Conservation (phyloP, 2,329 filamentous ascomycete species). For the Sporothrix curviconia region DNA sequence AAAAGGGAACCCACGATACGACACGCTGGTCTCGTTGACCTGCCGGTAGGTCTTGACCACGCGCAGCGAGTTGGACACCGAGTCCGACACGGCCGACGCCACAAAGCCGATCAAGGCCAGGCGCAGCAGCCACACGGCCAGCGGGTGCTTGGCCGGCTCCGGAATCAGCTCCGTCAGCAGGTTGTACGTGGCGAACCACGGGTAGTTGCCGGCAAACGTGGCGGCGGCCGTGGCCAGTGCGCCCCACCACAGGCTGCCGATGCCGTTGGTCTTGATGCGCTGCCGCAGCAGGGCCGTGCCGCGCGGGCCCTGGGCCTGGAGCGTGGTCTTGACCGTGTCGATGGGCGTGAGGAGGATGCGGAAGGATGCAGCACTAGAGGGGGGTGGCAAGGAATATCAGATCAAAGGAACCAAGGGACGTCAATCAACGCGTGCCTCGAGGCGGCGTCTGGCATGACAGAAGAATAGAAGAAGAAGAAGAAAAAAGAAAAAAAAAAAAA, state of each 20-base stretch:
- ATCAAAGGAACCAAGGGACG: neutral
- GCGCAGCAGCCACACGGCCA: conserved; percentile 37
- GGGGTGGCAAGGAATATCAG: conserved; percentile 20
- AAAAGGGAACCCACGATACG: conserved; percentile 32
- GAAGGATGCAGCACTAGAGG: conserved; percentile 34
- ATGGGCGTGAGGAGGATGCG: conserved; percentile 43
- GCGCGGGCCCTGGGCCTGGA: conserved; percentile 40
- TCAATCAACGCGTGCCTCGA: too few relatives aligned
- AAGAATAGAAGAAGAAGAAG: too few relatives aligned
- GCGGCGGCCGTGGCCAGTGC: conserved; percentile 42
- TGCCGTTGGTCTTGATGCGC: conserved; percentile 37
- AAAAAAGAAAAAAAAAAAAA: neutral
- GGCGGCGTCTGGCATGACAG: too few relatives aligned
- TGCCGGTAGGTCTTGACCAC: conserved; percentile 45
- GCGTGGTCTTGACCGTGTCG: conserved; percentile 44
- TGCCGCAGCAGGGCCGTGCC: conserved; percentile 38
- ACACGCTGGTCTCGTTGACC: conserved; percentile 41
- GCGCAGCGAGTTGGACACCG: conserved; percentile 40
- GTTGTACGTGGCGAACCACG: conserved; percentile 47
- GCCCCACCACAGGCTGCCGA: conserved; percentile 44
- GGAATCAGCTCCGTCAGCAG: conserved; percentile 33
- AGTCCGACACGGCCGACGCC: conserved; percentile 40
- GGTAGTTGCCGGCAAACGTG: conserved; percentile 43
- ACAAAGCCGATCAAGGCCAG: conserved; percentile 39
- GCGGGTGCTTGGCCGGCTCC: conserved; percentile 34